These are phyloP conservation scores for Wickerhamiella shivajii DNA, from an alignment of 805 yeast species.

Conservation along the genomic window DNA sequence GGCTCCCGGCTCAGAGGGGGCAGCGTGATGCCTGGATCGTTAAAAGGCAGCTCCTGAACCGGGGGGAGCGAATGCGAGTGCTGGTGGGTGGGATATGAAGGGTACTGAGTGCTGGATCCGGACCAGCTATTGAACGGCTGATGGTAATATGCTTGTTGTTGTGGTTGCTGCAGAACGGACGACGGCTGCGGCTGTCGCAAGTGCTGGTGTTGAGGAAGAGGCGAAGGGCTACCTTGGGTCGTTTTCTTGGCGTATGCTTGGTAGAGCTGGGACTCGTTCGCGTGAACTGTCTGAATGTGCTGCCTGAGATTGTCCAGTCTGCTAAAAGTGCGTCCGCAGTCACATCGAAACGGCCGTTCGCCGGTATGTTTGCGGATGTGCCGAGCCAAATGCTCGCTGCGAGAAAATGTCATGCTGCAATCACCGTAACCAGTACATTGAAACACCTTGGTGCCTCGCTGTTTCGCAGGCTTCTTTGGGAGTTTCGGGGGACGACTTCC, in stretches of 20 bases:
- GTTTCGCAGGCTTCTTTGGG: conserved; percentile 8
- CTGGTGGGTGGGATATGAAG: background rate
- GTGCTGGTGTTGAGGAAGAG: conserved; percentile 6
- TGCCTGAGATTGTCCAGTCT: conserved; percentile 81
- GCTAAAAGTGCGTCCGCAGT: conserved; percentile 60
- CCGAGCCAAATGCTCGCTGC: conserved; percentile 84
- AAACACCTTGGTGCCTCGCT: conserved; percentile 37
- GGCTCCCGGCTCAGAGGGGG: background rate
- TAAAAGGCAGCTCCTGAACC: background rate
- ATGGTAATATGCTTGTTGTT: conserved; percentile 11
- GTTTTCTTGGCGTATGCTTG: conserved; percentile 12
- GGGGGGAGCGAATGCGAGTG: background rate
- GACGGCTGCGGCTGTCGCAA: conserved; percentile 7
- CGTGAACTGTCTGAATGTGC: conserved; percentile 77
- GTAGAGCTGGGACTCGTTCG: conserved; percentile 29
- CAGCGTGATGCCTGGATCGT: background rate
- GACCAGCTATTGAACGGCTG: conserved; percentile 8
- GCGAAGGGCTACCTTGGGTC: background rate
- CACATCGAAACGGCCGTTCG: conserved; percentile 82
- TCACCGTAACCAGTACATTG: conserved; percentile 78
- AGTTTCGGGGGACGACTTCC: conserved; percentile 8
- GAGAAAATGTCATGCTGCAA: conserved; percentile 76
- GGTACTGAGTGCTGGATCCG: background rate
- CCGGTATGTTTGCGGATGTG: conserved; percentile 92
- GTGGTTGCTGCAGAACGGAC: conserved; percentile 5